phyloP scores from a whole-genome alignment of 2,329 filamentous ascomycete species.

The Chrysoporthe cubensis region DNA sequence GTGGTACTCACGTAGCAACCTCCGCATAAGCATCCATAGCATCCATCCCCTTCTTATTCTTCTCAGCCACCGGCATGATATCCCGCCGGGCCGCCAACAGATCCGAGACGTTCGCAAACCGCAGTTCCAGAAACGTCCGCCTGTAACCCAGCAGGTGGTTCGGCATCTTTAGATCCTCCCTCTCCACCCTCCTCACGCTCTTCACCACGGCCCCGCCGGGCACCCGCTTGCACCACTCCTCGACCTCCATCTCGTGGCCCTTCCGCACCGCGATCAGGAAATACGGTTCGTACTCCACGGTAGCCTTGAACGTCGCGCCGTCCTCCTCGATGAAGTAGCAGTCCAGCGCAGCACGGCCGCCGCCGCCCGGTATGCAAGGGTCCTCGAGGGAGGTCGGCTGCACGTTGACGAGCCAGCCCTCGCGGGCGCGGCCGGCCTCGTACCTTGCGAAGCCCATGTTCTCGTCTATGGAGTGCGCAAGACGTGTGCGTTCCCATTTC shows the following conservation, averaged over 20 bases:
- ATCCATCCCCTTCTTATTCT: conserved; percentile 94
- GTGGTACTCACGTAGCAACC: conserved; percentile 73
- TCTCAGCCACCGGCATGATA: conserved; percentile 89
- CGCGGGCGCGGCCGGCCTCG: conserved; percentile 80
- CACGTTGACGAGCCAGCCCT: conserved; percentile 94
- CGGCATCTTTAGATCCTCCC: conserved; percentile 92
- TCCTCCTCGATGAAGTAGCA: conserved; percentile 97
- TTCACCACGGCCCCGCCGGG: conserved; percentile 82
- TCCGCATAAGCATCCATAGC: conserved; percentile 99
- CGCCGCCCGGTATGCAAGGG: conserved; percentile 79
- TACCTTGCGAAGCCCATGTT: conserved; percentile 91
- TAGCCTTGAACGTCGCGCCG: conserved; percentile 90
- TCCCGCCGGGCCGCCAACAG: conserved; percentile 82
- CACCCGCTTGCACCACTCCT: conserved; percentile 88
- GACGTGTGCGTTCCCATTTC: conserved; percentile 81
- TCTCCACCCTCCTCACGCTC: conserved; percentile 75
- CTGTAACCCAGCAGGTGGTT: conserved; percentile 94
- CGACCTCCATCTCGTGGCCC: conserved; percentile 87
- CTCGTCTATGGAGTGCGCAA: conserved; percentile 91
- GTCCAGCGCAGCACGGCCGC: conserved; percentile 87
- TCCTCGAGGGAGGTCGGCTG: conserved; percentile 89
- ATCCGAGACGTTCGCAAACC: conserved; percentile 86
- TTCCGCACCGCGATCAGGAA: conserved; percentile 90
- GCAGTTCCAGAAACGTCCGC: conserved; percentile 83
- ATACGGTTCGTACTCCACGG: conserved; percentile 94